phyloP scores from a whole-genome alignment of 129 eudicot species.

The Silybum marianum region DNA sequence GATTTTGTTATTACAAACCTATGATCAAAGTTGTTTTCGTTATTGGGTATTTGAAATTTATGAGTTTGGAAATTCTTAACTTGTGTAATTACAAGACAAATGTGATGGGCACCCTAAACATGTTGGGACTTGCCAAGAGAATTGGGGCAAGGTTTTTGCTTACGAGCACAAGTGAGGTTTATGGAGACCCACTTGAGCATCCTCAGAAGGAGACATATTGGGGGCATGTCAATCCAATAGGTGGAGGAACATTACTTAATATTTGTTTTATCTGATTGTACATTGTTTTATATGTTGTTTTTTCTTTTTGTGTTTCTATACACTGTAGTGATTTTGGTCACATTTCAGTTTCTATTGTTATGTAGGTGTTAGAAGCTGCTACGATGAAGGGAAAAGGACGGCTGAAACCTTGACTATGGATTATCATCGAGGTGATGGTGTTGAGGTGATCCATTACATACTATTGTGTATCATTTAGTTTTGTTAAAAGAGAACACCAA shows the following conservation, averaged over 20 bases:
- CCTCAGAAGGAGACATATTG: constrained; percentile 92
- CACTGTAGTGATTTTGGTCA: neutral
- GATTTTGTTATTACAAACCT: constrained; percentile 3
- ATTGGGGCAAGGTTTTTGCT: constrained; percentile 83
- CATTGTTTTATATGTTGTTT: neutral
- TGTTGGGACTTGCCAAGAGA: constrained; percentile 94
- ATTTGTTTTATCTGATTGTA: neutral
- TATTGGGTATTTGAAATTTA: neutral
- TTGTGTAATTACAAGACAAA: constrained; percentile 70
- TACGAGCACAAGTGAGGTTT: constrained; percentile 89
- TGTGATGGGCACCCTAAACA: constrained; percentile 86
- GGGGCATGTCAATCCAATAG: constrained; percentile 94
- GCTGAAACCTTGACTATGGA: constrained; percentile 92
- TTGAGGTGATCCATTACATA: constrained; percentile 56
- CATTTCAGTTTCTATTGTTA: neutral
- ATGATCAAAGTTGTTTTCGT: neutral
- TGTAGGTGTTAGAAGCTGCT: constrained; percentile 84
- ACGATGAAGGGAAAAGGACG: constrained; percentile 85
- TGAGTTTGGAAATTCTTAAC: constrained; percentile 28
- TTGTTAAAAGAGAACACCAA: constrained; percentile 5
- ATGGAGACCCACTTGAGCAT: constrained; percentile 91
- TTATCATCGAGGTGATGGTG: constrained; percentile 83
- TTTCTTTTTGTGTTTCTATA: neutral
- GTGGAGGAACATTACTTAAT: constrained; percentile 26
- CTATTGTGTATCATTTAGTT: neutral